Evolutionary conservation across 2,329 filamentous ascomycete species (phyloP), one percentile per base, ranked within the genome.

Genomic region (Mariannaea elegans): DNA sequence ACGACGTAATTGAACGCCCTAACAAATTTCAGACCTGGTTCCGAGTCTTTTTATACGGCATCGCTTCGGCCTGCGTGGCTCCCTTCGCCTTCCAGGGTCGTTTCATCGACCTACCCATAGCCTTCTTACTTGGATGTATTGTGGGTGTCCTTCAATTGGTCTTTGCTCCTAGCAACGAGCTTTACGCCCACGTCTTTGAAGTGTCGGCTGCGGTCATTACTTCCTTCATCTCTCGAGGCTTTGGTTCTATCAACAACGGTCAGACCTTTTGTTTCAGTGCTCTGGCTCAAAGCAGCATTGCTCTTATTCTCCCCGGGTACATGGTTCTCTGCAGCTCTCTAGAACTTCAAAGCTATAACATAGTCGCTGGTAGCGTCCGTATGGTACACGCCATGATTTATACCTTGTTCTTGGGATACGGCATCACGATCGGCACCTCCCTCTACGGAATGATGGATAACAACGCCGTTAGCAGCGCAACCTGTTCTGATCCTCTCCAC

Each of bases 31-130:
- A 76, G 36, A 75, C 77, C 7, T 85, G 83, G 84, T 65, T 84
- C 18, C 78, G 81, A 2, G 87, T 96, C 1, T 75, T 88, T 1
- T 78, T 93, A 29, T 94, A 92, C 66, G 93, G 93, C 0, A 76
- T 93, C 6, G 92, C 92, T 2, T 92, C 90, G 12, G 89, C 87
- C 0, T 85, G 82, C 7, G 92, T 95, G 1, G 92, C 90, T 0
- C 91, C 91, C 0, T 95, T 95, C 69, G 91, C 90, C 3, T 96
- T 95, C 71, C 81, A 88, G 56, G 91, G 90, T 3, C 85, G 91
- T 3, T 86, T 89, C 38, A 90, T 94, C 68, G 93, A 96, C 72
- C 79, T 95, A 59, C 91, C 91, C 0, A 84, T 94, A 24, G 87
- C 88, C 18, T 95, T 95, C 72, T 56, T 92, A 1, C 82, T 96